phyloP scores from a whole-genome alignment of 768 basidiomycete species.

The Tulasnella calospora region DNA sequence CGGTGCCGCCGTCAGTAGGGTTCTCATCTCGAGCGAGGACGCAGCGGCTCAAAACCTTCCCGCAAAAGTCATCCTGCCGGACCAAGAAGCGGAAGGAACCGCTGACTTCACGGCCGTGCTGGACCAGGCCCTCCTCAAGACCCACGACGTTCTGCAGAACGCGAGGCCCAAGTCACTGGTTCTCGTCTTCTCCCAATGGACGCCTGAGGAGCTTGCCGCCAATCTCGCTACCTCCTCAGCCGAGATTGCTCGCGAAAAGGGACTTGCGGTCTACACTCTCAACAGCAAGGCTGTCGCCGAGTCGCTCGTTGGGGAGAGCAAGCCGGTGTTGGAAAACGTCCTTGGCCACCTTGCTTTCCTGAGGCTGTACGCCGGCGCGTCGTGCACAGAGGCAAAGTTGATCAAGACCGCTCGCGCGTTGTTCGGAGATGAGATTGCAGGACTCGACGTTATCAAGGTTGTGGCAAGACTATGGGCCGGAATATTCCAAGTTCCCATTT shows the following conservation, averaged over 20 bases:
- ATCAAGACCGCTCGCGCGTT: conserved; percentile 46
- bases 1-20: conserved; percentile 62
- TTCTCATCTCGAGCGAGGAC: conserved; percentile 56
- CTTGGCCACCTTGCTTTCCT: conserved; percentile 76
- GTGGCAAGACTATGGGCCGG: conserved; percentile 52
- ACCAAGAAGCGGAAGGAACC: conserved; percentile 42
- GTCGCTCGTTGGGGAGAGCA: conserved; percentile 37
- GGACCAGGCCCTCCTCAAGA: conserved; percentile 71
- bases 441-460: conserved; percentile 39
- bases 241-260: conserved; percentile 47
- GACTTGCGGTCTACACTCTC: conserved; percentile 55
- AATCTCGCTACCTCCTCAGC: conserved; percentile 56
- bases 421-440: conserved; percentile 47
- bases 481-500: conserved; percentile 53
- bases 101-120: conserved; percentile 71
- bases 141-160: conserved; percentile 64
- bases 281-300: conserved; percentile 54
- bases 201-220: conserved; percentile 61
- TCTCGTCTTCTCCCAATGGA: conserved; percentile 72
- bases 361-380: conserved; percentile 68
- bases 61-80: conserved; percentile 53
- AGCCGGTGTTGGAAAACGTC: conserved; percentile 44
- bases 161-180: conserved; percentile 65
- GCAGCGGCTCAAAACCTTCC: conserved; percentile 45
- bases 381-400: conserved; percentile 44